Conservation (phyloP, 805 yeast species). For the Nakazawaea wyomingensis region DNA sequence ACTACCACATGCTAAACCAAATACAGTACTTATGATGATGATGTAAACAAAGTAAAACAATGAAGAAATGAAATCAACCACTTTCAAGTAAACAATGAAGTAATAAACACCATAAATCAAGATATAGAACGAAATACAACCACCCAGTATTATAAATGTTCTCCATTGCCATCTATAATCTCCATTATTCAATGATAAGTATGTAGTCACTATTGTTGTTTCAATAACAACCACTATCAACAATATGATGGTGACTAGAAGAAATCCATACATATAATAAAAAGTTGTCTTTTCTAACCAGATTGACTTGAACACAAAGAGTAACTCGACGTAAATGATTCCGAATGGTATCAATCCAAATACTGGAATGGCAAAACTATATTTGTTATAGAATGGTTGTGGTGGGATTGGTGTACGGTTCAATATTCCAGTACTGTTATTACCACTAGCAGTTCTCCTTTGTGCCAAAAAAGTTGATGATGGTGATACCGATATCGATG, state of each 20-base stretch:
- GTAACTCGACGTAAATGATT: slow-evolving; percentile 72
- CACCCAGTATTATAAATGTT: slow-evolving; percentile 61
- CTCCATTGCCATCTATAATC: slow-evolving; percentile 80
- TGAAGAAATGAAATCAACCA: slow-evolving; percentile 62
- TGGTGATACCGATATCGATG: slow-evolving; percentile 4
- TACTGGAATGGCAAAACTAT: slow-evolving; percentile 31
- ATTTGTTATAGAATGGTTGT: slow-evolving; percentile 32
- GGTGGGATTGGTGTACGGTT: slow-evolving; percentile 22
- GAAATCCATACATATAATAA: slow-evolving; percentile 76
- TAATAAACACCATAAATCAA: slow-evolving; percentile 66
- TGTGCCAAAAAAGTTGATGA: slow-evolving; percentile 5
- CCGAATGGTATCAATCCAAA: slow-evolving; percentile 78
- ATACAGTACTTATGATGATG: slow-evolving; percentile 52
- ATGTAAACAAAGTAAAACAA: slow-evolving; percentile 71
- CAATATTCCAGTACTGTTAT: slow-evolving; percentile 7
- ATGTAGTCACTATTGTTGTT: slow-evolving; percentile 65
- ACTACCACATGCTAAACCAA: slow-evolving; percentile 73
- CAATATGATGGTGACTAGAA: slow-evolving; percentile 55
- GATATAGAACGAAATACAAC: slow-evolving; percentile 69
- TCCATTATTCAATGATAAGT: slow-evolving; percentile 45
- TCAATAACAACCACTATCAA: slow-evolving; percentile 63
- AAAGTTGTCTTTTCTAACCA: slow-evolving; percentile 79
- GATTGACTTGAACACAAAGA: slow-evolving; percentile 65
- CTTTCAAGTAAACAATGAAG: slow-evolving; percentile 48
- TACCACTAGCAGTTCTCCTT: background rate